Evolutionary conservation across 495 filamentous ascomycete genomes (phyloP), one percentile per base, ranked within the genome.

Genomic region (Annulohypoxylon nitens): DNA sequence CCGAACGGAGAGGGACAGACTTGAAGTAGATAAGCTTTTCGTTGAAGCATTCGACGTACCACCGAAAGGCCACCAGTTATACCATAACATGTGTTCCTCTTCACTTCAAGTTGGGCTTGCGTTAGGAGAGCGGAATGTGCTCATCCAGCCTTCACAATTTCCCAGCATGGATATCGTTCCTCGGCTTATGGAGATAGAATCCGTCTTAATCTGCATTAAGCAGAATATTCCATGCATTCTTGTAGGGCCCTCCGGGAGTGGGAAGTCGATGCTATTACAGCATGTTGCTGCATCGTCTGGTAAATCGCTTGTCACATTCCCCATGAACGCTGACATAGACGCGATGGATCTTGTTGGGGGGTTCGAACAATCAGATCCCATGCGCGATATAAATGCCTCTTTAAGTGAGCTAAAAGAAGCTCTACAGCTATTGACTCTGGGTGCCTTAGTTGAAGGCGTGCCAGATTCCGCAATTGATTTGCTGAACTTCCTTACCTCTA

Each of bases 291-390:
- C 91, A 37, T 75, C 91, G 30, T 86, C 87, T 61, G 95, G 96
- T 26, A 90, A 90, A 45, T 82, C 88, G 4, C 81, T 98, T 11
- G 86, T 93, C 47, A 90, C 92, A 47, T 90, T 98, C 61, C 88
- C 94, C 10, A 84, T 98, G 74, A 98, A 97, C 79, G 89, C 93
- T 3, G 97, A 98, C 70, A 93, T 95, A 55, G 97, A 99, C 80
- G 93, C 95, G 14, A 97, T 95, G 89, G 97, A 99, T 77, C 86
- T 99, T 23, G 92, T 99, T 60, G 97, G 97, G 71, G 94, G 96
- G 0, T 99, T 97, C 77, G 97, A 98, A 76, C 97, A 99, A 81
- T 90, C 93, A 37, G 94, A 98, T 78, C 87, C 93, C 57, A 82
- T 89, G 34, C 87, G 95, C 53, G 88, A 90, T 53, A 79, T 90